Base-by-base conservation (phyloP, 2,329 filamentous ascomycete genomes). In the Trichophyton simii region DNA sequence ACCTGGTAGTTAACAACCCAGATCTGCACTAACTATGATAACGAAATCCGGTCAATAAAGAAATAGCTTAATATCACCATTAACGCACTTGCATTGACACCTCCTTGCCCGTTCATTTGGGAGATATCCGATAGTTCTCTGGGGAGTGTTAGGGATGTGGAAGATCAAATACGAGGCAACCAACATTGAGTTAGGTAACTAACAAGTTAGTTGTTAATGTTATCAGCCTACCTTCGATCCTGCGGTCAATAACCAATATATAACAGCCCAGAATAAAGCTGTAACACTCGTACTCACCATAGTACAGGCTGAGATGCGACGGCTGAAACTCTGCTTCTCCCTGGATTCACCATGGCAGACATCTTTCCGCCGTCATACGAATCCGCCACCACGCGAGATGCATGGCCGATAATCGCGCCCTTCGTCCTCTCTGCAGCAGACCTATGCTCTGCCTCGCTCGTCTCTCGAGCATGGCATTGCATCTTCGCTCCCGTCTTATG, bases 351-450 rank as follows among this genome's bases (percentile, higher is more conserved):
- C 28, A 55, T 34, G 36, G 83, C 83, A 81, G 81, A 84, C 67
- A 76, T 80, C 58, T 75, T 81, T 59, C 81, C 82, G 34, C 83
- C 83, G 3, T 82, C 82, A n/a, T 86, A 85, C 68, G 76, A 83
- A 66, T 77, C 75, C 55, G 82, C 81, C 59, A 81, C 80, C 9
- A 72, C 77, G 61, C 76, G 79, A 65, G 79, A 85, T 67, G 76
- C 77, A 46, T 83, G 81, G 80, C 70, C 75, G 42, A 75, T 85
- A 42, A 74, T 85, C 60, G 82, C 83, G 7, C 76, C 72, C 15
- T 84, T 83, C 65, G 77, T 85, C 3, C 75, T 77, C 0, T 83
- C 82, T 2, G 75, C 76, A 34, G 75, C 76, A 34, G 80, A 83
- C 62, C 75, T 85, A 3, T 84, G 80, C 64, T 76, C 81, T 25